Evolutionary conservation across 768 basidiomycete genomes (phyloP), one percentile per base, ranked within the genome.

Genomic region (Lactifluus pinguis): DNA sequence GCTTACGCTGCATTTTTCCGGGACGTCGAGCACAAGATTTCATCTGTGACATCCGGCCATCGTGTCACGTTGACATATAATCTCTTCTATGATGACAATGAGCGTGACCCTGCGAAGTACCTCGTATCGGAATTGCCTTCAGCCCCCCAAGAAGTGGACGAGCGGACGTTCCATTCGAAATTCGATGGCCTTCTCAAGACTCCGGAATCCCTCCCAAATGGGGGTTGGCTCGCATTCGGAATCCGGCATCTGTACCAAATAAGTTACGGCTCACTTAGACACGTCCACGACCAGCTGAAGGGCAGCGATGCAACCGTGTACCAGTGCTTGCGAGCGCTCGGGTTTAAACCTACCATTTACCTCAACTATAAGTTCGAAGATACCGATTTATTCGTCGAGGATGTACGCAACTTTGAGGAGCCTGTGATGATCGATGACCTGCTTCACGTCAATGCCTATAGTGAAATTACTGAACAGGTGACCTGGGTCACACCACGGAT

Each of bases 31-130:
- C 77, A 79, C 62, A 77, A 80, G 54, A 76, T 80, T 52, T 47
- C 70, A n/a, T 72, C 70, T 0, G 76, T 81, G 55, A 69, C 41
- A 6, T 70, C 73, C 0, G 79, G 80, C 0, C 67, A 74, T 41
- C 74, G 80, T 2, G 71, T 80, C 38, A 80, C 76, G 2, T 49
- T 81, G 51, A 76, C 79, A 1, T 78, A 75, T 68, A 78, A 78
- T 60, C 72, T 79, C 21, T 72, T 72, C 58, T 69, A 62, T 30
- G 60, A 25, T 25, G 25, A 65, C 15, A 8, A 55, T 13, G 44
- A 25, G 19, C 15, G 10, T 9, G 11, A 29, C 36, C 42, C 21
- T 32, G n/a, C 52, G 21, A 58, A 62, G 47, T 21, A 39, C 34
- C 13, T 49, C 13, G 17, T n/a, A 0, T 42, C 19, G 15, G 38